Evolutionary conservation across 257 asterid genomes (phyloP).

Genomic region (Przewalskia tangutica): DNA sequence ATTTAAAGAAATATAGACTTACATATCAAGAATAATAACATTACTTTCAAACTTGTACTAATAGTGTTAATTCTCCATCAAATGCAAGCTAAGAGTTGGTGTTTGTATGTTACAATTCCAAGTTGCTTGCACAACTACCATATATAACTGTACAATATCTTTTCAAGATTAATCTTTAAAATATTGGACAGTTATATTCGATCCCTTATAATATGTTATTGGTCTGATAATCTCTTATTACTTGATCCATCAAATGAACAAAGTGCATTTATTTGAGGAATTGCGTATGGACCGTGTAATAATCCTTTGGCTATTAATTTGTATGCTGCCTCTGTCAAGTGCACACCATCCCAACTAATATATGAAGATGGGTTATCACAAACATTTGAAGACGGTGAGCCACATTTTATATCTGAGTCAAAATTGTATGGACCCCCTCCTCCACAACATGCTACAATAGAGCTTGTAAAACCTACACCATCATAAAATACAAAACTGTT

Average conservation of each 20-base stretch:
- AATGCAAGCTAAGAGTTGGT: not conserved
- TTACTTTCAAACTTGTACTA: not conserved
- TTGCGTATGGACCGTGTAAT: conserved; percentile 19
- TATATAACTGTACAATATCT: no score
- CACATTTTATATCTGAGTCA: conserved; percentile 6
- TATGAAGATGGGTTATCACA: conserved; percentile 29
- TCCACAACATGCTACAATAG: conserved; percentile 33
- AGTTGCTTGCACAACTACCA: no score
- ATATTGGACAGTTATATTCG: not conserved
- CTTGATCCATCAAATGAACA: not conserved
- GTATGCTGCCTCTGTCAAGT: conserved; percentile 37
- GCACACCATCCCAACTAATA: conserved; percentile 39
- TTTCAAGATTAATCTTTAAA: not conserved
- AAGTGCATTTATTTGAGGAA: conserved; percentile 2
- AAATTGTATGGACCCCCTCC: conserved; percentile 30
- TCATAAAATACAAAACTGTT: not conserved
- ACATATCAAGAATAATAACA: not conserved
- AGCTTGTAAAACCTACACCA: conserved; percentile 15
- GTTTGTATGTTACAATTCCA: not conserved
- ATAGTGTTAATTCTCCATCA: no score
- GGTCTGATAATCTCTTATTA: not conserved
- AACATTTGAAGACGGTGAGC: not conserved
- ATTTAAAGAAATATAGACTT: not conserved
- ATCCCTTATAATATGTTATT: not conserved
- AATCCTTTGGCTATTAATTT: conserved; percentile 15